A percentile compares a stretch with the other conserved stretches of the same genome.
These are phyloP conservation scores for Colletotrichum filicis DNA, from an alignment of 2,329 filamentous ascomycete species.

Conservation along the genomic window DNA sequence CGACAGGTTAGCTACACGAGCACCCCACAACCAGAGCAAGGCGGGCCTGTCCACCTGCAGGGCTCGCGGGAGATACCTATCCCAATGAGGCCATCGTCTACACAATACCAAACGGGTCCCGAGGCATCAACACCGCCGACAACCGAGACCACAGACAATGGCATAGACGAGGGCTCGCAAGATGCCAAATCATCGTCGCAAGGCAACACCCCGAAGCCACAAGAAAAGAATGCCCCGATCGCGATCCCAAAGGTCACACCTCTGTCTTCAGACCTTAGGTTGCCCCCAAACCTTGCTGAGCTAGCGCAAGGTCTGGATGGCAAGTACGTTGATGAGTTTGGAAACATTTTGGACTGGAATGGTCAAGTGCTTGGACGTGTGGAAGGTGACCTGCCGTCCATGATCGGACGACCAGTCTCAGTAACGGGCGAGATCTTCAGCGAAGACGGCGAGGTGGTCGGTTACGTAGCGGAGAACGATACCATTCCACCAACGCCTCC, in stretches of 20 bases:
- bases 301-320: conserved; percentile 57
- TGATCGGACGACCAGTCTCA: conserved; percentile 61
- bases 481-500: conserved; percentile 38
- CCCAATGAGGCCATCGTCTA: conserved; percentile 22
- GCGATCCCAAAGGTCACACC: conserved; percentile 54
- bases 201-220: conserved; percentile 8
- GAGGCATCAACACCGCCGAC: conserved; percentile 1
- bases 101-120: conserved; percentile 19
- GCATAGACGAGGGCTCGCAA: conserved; percentile 23
- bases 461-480: conserved; percentile 57
- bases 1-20: conserved; percentile 17
- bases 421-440: conserved; percentile 58
- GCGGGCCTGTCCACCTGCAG: conserved; percentile 30
- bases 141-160: conserved; percentile 10
- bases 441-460: conserved; percentile 54
- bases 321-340: conserved; percentile 63
- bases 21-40: conserved; percentile 23
- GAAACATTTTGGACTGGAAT: conserved; percentile 61
- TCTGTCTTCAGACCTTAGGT: conserved; percentile 46
- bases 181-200: conserved; percentile 4
- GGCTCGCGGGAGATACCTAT: conserved; percentile 35
- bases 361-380: conserved; percentile 63
- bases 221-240: conserved; percentile 40
- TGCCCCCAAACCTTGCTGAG: conserved; percentile 42
- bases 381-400: conserved; percentile 64